Evolutionary conservation across 192 early-diverging fungal species (phyloP).

Genomic region (Podila clonocystis): DNA sequence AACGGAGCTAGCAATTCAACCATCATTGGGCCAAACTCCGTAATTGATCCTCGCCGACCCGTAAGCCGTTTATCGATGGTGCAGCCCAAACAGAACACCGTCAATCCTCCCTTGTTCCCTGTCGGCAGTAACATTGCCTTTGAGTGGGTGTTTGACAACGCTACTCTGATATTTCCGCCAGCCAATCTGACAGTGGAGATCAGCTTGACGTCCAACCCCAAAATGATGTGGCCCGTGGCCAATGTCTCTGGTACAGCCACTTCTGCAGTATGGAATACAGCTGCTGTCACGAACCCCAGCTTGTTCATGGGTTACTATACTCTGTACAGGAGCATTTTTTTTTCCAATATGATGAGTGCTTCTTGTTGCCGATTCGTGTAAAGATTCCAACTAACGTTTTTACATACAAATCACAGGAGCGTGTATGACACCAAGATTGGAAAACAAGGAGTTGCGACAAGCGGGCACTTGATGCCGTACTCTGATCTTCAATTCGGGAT

Average conservation of each 20-base stretch:
- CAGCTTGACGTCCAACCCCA: constrained; percentile 12
- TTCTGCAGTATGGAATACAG: constrained; percentile 23
- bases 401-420: constrained; percentile 10
- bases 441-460: constrained; percentile 28
- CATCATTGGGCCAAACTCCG: constrained; percentile 16
- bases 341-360: background rate
- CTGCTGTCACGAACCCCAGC: background rate
- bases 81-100: constrained; percentile 36
- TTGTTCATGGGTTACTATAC: constrained; percentile 43
- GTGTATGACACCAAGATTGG: constrained; percentile 36
- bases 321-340: constrained; percentile 15
- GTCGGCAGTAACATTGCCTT: constrained; percentile 28
- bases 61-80: constrained; percentile 32
- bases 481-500: constrained; percentile 42
- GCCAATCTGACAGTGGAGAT: constrained; percentile 24
- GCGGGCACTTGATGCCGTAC: constrained; percentile 41
- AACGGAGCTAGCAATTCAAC: background rate
- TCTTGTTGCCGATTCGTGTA: background rate
- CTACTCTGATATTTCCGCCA: constrained; percentile 21
- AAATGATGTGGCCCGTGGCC: constrained; percentile 30
- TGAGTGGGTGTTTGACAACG: constrained; percentile 39
- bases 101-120: constrained; percentile 33
- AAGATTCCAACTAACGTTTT: background rate
- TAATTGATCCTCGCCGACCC: constrained; percentile 23
- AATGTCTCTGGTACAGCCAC: constrained; percentile 29